A percentile compares a stretch with the other conserved stretches of the same genome.
Conservation (phyloP, 257 asterid genomes). For the Solanum tarijense region DNA sequence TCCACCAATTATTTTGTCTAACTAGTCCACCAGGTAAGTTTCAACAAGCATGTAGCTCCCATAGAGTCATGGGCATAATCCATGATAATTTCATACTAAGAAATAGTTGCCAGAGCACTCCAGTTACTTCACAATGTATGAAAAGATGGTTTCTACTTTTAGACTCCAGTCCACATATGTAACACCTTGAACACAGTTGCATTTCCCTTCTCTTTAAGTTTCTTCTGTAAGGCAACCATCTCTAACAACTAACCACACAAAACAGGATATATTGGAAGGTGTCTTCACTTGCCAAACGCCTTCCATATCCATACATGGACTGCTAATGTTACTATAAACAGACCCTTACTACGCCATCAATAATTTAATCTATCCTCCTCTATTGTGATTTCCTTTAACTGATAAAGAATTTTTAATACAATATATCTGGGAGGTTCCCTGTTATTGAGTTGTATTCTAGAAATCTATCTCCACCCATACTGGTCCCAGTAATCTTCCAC, state of each 20-base stretch:
- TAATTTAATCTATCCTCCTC: neutral
- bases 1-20: neutral
- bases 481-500: neutral
- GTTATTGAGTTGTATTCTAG: neutral
- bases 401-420: neutral
- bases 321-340: neutral
- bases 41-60: neutral
- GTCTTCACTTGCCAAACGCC: neutral
- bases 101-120: neutral
- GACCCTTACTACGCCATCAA: neutral
- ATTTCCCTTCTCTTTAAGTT: neutral
- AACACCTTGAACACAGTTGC: neutral
- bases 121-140: neutral
- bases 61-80: neutral
- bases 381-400: neutral
- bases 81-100: neutral
- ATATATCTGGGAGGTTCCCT: neutral
- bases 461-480: neutral
- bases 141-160: neutral
- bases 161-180: neutral
- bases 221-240: neutral
- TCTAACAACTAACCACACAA: neutral
- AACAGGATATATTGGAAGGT: neutral
- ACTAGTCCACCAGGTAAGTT: neutral
- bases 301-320: neutral